A percentile compares a stretch with the other conserved stretches of the same genome.
Conservation (phyloP, 345 rosid genomes). For the Luvunga scandens region DNA sequence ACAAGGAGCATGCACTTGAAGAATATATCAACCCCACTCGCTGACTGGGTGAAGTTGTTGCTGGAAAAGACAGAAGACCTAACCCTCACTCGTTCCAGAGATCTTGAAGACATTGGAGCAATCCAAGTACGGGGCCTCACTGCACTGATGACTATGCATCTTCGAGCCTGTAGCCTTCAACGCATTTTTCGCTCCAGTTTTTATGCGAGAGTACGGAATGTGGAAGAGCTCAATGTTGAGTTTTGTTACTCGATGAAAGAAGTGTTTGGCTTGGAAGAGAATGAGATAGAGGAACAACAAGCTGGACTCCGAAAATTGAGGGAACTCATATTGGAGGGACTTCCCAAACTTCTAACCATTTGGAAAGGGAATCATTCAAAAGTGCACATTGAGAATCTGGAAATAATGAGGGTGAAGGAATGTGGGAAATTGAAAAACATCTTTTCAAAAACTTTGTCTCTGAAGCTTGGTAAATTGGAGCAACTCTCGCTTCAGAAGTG, state of each 20-base stretch:
- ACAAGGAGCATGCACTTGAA: constrained; percentile 5
- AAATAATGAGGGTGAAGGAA: constrained; percentile 1
- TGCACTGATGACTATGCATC: background rate
- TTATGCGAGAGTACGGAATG: background rate
- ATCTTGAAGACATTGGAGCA: background rate
- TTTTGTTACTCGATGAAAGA: constrained; percentile 9
- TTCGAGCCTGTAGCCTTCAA: background rate
- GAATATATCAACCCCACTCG: background rate
- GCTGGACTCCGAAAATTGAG: background rate
- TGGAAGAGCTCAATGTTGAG: background rate
- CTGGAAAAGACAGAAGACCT: background rate
- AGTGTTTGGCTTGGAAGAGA: constrained; percentile 1
- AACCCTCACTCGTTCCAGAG: background rate
- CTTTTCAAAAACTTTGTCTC: constrained; percentile 2
- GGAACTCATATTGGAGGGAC: constrained; percentile 3
- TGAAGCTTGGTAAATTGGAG: background rate
- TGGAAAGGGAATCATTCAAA: background rate
- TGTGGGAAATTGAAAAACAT: constrained; percentile 8
- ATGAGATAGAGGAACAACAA: background rate
- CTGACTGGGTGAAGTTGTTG: background rate
- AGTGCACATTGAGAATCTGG: background rate
- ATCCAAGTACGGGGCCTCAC: background rate
- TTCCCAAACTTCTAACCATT: background rate
- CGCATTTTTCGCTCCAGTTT: background rate
- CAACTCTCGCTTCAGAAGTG: background rate